Conservation (phyloP, 2,329 filamentous ascomycete species). For the Microcera coccophila region DNA sequence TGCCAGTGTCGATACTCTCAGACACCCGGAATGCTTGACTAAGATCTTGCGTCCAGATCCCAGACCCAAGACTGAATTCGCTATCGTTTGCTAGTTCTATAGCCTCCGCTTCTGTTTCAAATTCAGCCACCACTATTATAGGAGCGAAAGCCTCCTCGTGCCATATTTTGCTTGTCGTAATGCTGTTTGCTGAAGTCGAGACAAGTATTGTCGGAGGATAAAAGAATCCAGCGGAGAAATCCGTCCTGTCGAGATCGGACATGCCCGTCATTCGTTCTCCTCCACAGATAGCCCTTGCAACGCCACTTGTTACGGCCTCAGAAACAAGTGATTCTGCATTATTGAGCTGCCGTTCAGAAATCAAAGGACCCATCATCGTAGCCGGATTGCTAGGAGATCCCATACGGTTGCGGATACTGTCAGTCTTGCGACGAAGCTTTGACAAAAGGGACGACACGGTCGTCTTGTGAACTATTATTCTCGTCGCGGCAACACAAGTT, state of each 20-base stretch:
- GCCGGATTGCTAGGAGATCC: conserved; percentile 53
- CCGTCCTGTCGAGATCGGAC: conserved; percentile 48
- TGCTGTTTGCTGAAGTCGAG: conserved; percentile 49
- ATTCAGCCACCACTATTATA: conserved; percentile 70
- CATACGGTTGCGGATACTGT: conserved; percentile 51
- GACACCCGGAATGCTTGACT: conserved; percentile 72
- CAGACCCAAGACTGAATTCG: conserved; percentile 72
- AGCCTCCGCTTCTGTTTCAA: conserved; percentile 69
- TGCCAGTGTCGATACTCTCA: conserved; percentile 65
- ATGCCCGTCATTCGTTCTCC: conserved; percentile 45
- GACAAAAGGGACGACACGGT: conserved; percentile 63
- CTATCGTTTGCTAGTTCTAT: conserved; percentile 68
- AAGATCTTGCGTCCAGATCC: conserved; percentile 71
- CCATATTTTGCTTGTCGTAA: conserved; percentile 42
- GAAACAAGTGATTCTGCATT: conserved; percentile 64
- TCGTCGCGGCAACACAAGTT: conserved; percentile 65
- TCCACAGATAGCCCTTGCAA: conserved; percentile 38
- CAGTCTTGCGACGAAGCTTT: conserved; percentile 54
- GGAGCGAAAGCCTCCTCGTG: conserved; percentile 77
- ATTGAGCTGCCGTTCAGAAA: conserved; percentile 59
- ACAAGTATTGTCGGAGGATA: conserved; percentile 73
- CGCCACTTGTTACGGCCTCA: conserved; percentile 55
- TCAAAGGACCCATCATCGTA: conserved; percentile 62
- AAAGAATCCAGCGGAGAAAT: conserved; percentile 63
- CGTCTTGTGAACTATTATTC: conserved; percentile 67